phyloP scores from a whole-genome alignment of 2,329 filamentous ascomycete species.

The Purpureocillium takamizusanense region DNA sequence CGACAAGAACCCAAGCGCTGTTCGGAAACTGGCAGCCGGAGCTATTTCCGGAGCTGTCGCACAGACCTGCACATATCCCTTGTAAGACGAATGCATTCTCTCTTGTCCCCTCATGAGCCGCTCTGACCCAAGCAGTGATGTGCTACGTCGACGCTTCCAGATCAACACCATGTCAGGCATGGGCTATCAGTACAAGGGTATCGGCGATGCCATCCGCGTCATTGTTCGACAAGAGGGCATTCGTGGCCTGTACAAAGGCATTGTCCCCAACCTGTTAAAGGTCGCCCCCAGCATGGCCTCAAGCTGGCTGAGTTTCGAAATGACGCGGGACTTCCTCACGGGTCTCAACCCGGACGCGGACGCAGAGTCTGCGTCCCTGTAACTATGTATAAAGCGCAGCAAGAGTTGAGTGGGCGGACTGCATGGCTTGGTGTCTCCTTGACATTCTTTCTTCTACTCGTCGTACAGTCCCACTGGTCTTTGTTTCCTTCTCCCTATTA shows the following conservation, averaged over 20 bases:
- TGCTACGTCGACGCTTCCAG: conserved; percentile 87
- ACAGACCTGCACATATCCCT: conserved; percentile 96
- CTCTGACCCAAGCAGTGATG: conserved; percentile 50
- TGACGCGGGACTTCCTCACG: conserved; percentile 81
- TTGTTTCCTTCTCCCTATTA: not conserved
- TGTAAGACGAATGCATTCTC: conserved; percentile 49
- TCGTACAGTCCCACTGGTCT: not conserved
- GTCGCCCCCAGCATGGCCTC: conserved; percentile 98
- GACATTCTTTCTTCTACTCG: conserved; percentile 1
- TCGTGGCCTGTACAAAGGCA: conserved; percentile 86
- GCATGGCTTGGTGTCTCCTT: conserved; percentile 1
- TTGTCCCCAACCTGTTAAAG: conserved; percentile 90
- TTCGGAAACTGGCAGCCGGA: conserved; percentile 78
- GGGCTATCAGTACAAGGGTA: conserved; percentile 88
- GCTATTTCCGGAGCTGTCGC: conserved; percentile 94
- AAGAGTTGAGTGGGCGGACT: not conserved
- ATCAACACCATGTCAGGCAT: conserved; percentile 99
- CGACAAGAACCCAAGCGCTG: conserved; percentile 68
- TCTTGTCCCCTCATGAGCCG: too few relatives aligned
- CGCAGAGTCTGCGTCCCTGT: conserved; percentile 17
- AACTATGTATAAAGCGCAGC: conserved; percentile 8
- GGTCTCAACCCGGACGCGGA: conserved; percentile 41
- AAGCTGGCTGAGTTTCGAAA: conserved; percentile 94
- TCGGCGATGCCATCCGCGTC: conserved; percentile 71
- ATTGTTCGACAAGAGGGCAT: conserved; percentile 81